Percentiles rank a stretch among this genome's conserved stretches.
These are phyloP conservation scores for Sporothrix curviconia DNA, from an alignment of 2,329 filamentous ascomycete species.

Conservation along the genomic window DNA sequence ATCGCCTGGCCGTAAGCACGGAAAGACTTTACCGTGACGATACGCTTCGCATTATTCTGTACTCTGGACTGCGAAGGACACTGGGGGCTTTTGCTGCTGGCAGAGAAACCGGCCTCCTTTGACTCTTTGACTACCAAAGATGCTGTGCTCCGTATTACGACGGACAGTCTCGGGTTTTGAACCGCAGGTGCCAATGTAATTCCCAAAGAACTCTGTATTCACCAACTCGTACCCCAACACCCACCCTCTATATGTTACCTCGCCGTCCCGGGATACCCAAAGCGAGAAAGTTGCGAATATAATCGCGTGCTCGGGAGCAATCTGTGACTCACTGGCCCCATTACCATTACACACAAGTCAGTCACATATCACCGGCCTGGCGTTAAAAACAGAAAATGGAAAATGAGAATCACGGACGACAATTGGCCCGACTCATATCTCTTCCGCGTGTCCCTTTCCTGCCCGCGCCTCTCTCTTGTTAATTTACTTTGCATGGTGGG, in stretches of 20 bases:
- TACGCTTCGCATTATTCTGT: too few relatives aligned
- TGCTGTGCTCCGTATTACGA: too few relatives aligned
- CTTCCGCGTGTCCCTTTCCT: not conserved
- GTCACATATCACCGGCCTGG: too few relatives aligned
- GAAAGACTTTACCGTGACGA: not conserved
- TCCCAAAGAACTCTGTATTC: not conserved
- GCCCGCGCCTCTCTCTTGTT: not conserved
- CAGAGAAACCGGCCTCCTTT: too few relatives aligned
- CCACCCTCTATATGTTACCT: not conserved
- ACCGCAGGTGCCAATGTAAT: not conserved
- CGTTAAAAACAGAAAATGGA: too few relatives aligned
- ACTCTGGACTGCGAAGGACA: too few relatives aligned
- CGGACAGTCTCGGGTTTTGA: not conserved
- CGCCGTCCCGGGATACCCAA: not conserved
- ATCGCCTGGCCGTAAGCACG: slow-evolving; percentile 8
- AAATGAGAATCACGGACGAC: not conserved
- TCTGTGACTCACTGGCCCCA: slow-evolving; percentile 7
- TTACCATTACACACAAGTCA: too few relatives aligned
- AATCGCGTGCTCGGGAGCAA: slow-evolving; percentile 7
- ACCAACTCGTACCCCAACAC: not conserved
- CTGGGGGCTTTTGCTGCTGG: too few relatives aligned
- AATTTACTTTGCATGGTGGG: not conserved
- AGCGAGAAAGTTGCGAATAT: not conserved
- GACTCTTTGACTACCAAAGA: not conserved
- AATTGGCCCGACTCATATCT: not conserved